Percentiles rank a stretch among this genome's conserved stretches.
phyloP scores from a whole-genome alignment of 768 basidiomycete genomes.

The Auriscalpium vulgare region DNA sequence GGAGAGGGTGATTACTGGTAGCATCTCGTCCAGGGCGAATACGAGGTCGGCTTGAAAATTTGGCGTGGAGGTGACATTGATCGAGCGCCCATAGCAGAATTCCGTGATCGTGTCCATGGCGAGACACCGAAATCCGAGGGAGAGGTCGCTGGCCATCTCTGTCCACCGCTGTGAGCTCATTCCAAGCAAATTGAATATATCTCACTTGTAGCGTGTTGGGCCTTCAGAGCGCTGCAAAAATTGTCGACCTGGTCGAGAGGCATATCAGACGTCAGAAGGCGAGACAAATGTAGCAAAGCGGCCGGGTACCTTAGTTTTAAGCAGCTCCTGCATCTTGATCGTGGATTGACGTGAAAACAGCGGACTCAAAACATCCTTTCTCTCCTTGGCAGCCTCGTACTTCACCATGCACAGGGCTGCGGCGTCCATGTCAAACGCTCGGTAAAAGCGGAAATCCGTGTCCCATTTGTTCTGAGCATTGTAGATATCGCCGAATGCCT shows the following conservation, averaged over 20 bases:
- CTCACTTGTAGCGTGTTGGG: not conserved
- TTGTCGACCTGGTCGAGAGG: not conserved
- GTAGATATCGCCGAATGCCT: conserved; percentile 1
- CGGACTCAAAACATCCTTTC: not conserved
- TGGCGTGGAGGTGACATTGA: not conserved
- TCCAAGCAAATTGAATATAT: not conserved
- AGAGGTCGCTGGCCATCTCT: not conserved
- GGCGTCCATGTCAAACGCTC: not conserved
- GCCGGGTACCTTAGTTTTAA: not conserved
- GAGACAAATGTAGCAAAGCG: not conserved
- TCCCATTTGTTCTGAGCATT: conserved; percentile 3
- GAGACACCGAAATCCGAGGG: not conserved
- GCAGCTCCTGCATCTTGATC: not conserved
- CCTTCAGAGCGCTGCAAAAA: too few species aligned
- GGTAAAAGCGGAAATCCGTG: not conserved
- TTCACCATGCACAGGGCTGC: not conserved
- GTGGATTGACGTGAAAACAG: not conserved
- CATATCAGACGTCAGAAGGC: not conserved
- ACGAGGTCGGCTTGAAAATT: not conserved
- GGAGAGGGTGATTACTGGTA: not conserved
- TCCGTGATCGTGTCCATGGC: not conserved
- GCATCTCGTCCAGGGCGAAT: not conserved
- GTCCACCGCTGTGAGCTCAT: too few species aligned
- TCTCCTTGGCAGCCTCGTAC: conserved; percentile 1
- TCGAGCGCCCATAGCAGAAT: not conserved